Evolutionary conservation across 2,329 filamentous ascomycete species (phyloP), one percentile per base, ranked within the genome.

Genomic region (Trichoderma lentiforme): DNA sequence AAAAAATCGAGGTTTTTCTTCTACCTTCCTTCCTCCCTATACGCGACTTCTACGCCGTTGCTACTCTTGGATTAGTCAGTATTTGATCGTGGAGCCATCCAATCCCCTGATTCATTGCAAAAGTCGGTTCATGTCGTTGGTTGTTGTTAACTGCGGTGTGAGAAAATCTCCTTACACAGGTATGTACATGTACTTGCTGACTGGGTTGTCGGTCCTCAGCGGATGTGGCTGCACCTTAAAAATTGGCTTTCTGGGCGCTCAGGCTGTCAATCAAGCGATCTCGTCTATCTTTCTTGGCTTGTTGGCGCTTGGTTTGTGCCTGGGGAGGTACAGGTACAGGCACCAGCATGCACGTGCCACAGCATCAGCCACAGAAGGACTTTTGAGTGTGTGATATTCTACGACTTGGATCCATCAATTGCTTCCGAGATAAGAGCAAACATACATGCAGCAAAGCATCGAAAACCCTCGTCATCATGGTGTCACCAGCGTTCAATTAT

Each of bases 221-320:
- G 56, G 66, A 26, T 69, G 66, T 61, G 66, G 66, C 66, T 69
- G 66, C 56, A 34, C 53, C n/a, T 47, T 34, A 47, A 32, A 8
- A 15, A 47, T 43, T 39, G 12, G 26, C 34, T 58, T 58, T 24
- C 15, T 56, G 24, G 47, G 14, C 11, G 34, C 53, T 26, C 9
- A 2, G 1, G 34, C 53, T 26, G 51, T 26, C 36, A 34, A 34
- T 15, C 47, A 30, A 56, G 51, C 64, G 64, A 58, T 67, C 64
- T 57, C 64, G 64, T 67, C 51, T 21, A 67, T 67, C 51, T 57
- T 43, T 43, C 39, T 43, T 43, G 39, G 64, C 28, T 53, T 53
- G 64, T 56, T 65, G 62, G 62, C 62, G 57, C 57, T 58, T 2
- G 30, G 56, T 3, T 24, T 53, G 47, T 53, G 47, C 47, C 47